Evolutionary conservation across 495 filamentous ascomycete species (phyloP), one percentile per base, ranked within the genome.

Genomic region (Podospora didyma): DNA sequence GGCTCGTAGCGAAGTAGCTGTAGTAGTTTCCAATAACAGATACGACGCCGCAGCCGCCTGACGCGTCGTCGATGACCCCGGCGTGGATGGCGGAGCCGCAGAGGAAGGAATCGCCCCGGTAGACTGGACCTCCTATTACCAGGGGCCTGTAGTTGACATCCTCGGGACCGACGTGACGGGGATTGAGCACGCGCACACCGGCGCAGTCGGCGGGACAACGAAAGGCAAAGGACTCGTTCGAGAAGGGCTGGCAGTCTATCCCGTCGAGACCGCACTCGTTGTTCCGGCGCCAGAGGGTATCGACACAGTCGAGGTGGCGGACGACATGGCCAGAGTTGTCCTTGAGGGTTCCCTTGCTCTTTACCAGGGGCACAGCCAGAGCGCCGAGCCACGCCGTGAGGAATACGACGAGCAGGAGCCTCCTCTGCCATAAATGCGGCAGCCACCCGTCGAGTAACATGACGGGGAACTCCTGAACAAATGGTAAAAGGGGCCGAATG

Each of bases 11-110:
- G 45, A 79, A 73, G 62, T 82, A 95, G 35, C 81, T 75, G 57
- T 82, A 78, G 52, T 84, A 81, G 26, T 82, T 73, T 22, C 90
- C 90, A 16, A 85, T 69, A 14, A 90, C 75, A 42, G 78, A 75
- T 2, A 60, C 52, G 7, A 46, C 37, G 16, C 64, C 90, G 59
- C 90, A 96, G 3, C 90, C 90, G n/a, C 90, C 90, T 12, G 73
- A 74, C 1, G 76, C 68, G 57, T 90, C 81, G 23, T 80, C 80
- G 50, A 91, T 81, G 39, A 89, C 63, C 9, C 90, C 89, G 0
- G 87, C 79, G 65, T 96, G 90, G 37, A 96, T 87, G 7, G 90
- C 90, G 11, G 89, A 75, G 46, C 85, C 83, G 66, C 90, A 96
- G 53, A 94, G 82, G 61, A 90, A 90, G 19, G 89, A 93, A 64